phyloP scores from a whole-genome alignment of 768 basidiomycete genomes.

The Artomyces pyxidatus region DNA sequence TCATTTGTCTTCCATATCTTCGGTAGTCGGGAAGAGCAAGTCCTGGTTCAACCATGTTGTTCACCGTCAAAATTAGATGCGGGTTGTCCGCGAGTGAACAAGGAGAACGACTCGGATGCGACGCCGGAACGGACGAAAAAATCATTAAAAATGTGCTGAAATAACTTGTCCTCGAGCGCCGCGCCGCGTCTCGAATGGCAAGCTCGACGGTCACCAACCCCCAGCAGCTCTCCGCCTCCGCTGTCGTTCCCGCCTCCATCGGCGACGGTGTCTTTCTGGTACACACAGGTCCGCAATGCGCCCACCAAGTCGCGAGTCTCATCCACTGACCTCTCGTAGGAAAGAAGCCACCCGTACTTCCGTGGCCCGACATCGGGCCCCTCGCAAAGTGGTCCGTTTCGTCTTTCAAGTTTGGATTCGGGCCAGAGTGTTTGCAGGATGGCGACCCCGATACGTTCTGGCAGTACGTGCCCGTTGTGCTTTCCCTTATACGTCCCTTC shows the following conservation, averaged over 20 bases:
- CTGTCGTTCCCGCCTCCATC: background rate
- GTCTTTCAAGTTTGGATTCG: slow-evolving; percentile 93
- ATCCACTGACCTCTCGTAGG: slow-evolving; percentile 10
- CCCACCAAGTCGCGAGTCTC: background rate
- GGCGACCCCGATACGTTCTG: slow-evolving; percentile 90
- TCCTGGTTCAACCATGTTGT: too few species aligned
- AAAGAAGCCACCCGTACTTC: slow-evolving; percentile 43
- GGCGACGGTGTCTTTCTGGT: slow-evolving; percentile 32
- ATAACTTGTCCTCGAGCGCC: too few species aligned
- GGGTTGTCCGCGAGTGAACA: too few species aligned
- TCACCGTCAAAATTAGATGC: too few species aligned
- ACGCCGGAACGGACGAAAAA: too few species aligned
- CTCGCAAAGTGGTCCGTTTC: slow-evolving; percentile 95
- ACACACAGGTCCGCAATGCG: slow-evolving; percentile 25
- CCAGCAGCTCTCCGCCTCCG: background rate
- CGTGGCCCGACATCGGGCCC: slow-evolving; percentile 79
- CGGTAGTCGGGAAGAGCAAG: slow-evolving; percentile 66
- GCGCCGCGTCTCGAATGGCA: too few species aligned
- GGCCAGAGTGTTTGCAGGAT: slow-evolving; percentile 86
- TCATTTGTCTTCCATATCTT: slow-evolving; percentile 96
- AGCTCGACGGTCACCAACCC: slow-evolving; percentile 6
- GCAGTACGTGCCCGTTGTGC: slow-evolving; percentile 61
- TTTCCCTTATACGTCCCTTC: background rate
- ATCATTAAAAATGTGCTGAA: too few species aligned
- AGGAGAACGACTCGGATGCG: too few species aligned